A percentile compares a stretch with the other conserved stretches of the same genome.
These are phyloP conservation scores for Ogataea henricii DNA, from an alignment of 805 yeast genomes.

Conservation along the genomic window DNA sequence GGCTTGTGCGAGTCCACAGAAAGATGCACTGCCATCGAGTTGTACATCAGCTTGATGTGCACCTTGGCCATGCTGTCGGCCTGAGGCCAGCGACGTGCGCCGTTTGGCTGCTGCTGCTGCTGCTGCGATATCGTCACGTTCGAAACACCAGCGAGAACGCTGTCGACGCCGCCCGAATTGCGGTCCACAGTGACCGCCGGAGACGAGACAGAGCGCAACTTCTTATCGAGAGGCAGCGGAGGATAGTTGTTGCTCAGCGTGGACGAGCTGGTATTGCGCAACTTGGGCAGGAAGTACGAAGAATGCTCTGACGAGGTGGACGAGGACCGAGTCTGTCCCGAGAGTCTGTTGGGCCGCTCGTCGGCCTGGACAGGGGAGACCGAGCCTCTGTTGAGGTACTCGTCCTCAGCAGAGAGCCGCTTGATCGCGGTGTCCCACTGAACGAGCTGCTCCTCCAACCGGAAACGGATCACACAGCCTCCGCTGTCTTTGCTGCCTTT, in stretches of 20 bases:
- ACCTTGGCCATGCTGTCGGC: constrained; percentile 11
- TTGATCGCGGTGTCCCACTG: constrained; percentile 80
- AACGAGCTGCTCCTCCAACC: constrained; percentile 77
- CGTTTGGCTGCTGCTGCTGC: constrained; percentile 3
- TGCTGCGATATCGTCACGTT: constrained; percentile 1
- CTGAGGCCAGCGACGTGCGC: constrained; percentile 4
- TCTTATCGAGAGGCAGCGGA: constrained; percentile 31
- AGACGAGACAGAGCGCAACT: constrained; percentile 37
- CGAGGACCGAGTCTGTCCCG: constrained; percentile 28
- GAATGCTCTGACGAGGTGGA: constrained; percentile 27
- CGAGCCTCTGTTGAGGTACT: constrained; percentile 14
- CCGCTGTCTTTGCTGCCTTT: constrained; percentile 87
- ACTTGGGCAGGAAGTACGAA: constrained; percentile 25
- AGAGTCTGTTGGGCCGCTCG: constrained; percentile 16
- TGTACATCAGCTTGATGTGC: constrained; percentile 37
- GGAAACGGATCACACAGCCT: constrained; percentile 76
- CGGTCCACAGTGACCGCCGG: constrained; percentile 27
- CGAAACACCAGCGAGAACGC: not conserved
- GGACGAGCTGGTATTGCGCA: constrained; percentile 31
- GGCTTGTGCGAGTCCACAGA: constrained; percentile 48
- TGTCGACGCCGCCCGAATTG: constrained; percentile 5
- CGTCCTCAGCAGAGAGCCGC: constrained; percentile 39
- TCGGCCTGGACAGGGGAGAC: constrained; percentile 15
- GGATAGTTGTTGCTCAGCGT: constrained; percentile 28
- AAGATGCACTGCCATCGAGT: constrained; percentile 59